These are phyloP conservation scores for Penicillium sp. DNA, from an alignment of 2,329 filamentous ascomycete species.

Conservation along the genomic window DNA sequence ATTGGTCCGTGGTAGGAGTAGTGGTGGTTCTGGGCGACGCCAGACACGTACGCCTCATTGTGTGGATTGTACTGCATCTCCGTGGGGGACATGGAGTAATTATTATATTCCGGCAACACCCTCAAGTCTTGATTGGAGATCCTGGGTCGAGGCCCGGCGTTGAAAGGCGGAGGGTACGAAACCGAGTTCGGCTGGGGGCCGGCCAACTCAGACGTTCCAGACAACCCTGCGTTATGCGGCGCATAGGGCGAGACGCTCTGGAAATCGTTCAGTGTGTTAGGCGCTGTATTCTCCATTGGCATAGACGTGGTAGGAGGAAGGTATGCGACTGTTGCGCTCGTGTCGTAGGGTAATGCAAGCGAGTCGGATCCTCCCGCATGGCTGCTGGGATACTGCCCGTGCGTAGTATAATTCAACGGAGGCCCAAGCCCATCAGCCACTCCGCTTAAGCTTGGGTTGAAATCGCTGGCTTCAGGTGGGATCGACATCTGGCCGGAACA, in stretches of 20 bases:
- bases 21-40: slow-evolving; percentile 26
- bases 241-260: slow-evolving; percentile 22
- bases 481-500: slow-evolving; percentile 15
- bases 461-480: slow-evolving; percentile 11
- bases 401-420: slow-evolving; percentile 19
- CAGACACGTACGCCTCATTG: slow-evolving; percentile 31
- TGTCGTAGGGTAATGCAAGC: slow-evolving; percentile 20
- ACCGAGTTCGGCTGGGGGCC: slow-evolving; percentile 35
- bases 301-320: slow-evolving; percentile 24
- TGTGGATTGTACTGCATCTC: slow-evolving; percentile 31
- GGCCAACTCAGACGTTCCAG: slow-evolving; percentile 21
- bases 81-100: slow-evolving; percentile 30
- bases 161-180: slow-evolving; percentile 41
- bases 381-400: slow-evolving; percentile 15
- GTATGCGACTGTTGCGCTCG: slow-evolving; percentile 16
- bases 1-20: slow-evolving; percentile 26
- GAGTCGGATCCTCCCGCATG: slow-evolving; percentile 15
- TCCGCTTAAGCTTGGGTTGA: slow-evolving; percentile 19
- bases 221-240: slow-evolving; percentile 5
- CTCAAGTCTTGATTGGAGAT: slow-evolving; percentile 27
- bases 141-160: slow-evolving; percentile 30
- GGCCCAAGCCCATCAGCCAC: slow-evolving; percentile 11
- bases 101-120: slow-evolving; percentile 31
- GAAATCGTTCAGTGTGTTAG: slow-evolving; percentile 31
- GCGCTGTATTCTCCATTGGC: slow-evolving; percentile 34